These are phyloP conservation scores for Sordariomycetes sp. DNA, from an alignment of 2,329 filamentous ascomycete genomes.

Conservation along the genomic window DNA sequence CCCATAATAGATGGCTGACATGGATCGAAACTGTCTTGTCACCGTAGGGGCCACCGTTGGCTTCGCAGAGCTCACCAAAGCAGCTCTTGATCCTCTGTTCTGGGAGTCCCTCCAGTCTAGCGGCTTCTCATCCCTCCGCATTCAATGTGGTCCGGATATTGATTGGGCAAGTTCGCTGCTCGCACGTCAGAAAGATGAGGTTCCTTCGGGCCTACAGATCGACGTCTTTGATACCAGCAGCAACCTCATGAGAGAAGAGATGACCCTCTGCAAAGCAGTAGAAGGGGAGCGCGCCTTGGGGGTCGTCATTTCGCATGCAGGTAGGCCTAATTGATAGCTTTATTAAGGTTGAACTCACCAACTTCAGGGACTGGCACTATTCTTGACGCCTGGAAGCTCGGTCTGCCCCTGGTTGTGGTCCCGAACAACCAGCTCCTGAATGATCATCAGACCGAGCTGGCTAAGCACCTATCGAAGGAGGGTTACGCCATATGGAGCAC, in stretches of 20 bases:
- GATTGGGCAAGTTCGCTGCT: conserved; percentile 18
- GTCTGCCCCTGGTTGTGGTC: conserved; percentile 76
- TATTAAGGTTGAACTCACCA: background rate
- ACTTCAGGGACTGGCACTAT: conserved; percentile 70
- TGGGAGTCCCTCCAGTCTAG: conserved; percentile 47
- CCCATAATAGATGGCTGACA: no score
- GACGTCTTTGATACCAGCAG: conserved; percentile 20
- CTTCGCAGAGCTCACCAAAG: conserved; percentile 63
- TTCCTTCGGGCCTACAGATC: conserved; percentile 15
- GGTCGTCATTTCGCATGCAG: conserved; percentile 81
- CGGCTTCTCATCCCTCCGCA: conserved; percentile 60
- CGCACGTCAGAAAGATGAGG: conserved; percentile 8
- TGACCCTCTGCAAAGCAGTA: conserved; percentile 42
- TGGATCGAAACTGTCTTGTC: conserved; percentile 56
- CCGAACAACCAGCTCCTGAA: conserved; percentile 75
- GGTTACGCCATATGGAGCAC: conserved; percentile 69
- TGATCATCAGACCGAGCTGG: conserved; percentile 87
- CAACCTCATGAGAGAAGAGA: conserved; percentile 31
- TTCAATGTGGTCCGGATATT: conserved; percentile 74
- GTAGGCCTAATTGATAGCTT: no score
- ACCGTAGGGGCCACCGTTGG: conserved; percentile 88
- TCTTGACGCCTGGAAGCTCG: conserved; percentile 67
- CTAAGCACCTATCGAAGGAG: conserved; percentile 61
- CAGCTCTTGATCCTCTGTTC: conserved; percentile 54
- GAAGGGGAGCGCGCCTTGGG: conserved; percentile 48